phyloP scores from a whole-genome alignment of 2,329 filamentous ascomycete genomes.

The Plectosphaerella plurivora region DNA sequence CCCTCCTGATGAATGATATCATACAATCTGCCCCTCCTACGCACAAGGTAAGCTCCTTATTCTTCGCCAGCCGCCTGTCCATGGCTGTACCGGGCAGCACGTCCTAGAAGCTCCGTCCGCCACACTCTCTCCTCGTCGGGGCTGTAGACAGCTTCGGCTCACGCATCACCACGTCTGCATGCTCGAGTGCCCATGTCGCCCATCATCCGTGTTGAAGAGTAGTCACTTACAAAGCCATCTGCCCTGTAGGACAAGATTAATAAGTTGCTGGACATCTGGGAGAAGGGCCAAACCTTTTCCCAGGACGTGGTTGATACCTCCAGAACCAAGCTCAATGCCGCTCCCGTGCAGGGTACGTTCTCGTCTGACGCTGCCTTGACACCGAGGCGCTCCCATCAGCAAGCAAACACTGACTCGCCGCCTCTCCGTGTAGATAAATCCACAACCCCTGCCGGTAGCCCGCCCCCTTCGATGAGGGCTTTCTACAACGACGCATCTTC shows the following conservation, averaged over 20 bases:
- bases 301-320: slow-evolving; percentile 72
- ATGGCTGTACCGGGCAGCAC: too few relatives aligned
- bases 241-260: slow-evolving; percentile 85
- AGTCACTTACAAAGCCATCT: slow-evolving; percentile 33
- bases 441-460: slow-evolving; percentile 67
- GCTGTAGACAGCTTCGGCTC: too few relatives aligned
- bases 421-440: slow-evolving; percentile 48
- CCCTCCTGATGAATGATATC: slow-evolving; percentile 93
- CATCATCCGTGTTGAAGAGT: slow-evolving; percentile 13
- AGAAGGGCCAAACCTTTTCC: slow-evolving; percentile 90
- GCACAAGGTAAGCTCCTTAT: slow-evolving; percentile 79
- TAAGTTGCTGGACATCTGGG: slow-evolving; percentile 97
- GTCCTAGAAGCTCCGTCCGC: too few relatives aligned
- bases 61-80: too few relatives aligned
- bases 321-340: slow-evolving; percentile 71
- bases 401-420: not conserved
- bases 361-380: slow-evolving; percentile 1
- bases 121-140: too few relatives aligned
- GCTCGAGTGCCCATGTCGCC: not conserved
- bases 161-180: too few relatives aligned
- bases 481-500: slow-evolving; percentile 21
- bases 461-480: slow-evolving; percentile 41
- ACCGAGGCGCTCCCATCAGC: not conserved
- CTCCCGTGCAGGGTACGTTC: slow-evolving; percentile 60
- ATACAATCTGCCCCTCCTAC: slow-evolving; percentile 81